These are phyloP conservation scores for Ophiostoma perfectum DNA, from an alignment of 2,329 filamentous ascomycete species.

Conservation along the genomic window DNA sequence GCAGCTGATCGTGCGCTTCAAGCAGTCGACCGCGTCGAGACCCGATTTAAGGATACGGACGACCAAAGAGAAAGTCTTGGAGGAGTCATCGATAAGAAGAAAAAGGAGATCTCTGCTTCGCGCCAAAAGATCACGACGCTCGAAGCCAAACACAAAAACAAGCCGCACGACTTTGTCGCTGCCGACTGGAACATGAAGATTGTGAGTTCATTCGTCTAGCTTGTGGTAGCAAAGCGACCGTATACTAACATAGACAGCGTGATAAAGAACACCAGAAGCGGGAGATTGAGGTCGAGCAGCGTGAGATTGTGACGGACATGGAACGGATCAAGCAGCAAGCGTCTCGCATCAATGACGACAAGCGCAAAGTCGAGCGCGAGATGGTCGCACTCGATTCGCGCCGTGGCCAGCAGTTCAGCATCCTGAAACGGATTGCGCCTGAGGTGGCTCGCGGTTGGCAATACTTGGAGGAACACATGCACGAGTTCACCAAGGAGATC, in stretches of 20 bases:
- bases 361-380: slow-evolving; percentile 32
- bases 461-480: slow-evolving; percentile 71
- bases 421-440: slow-evolving; percentile 35
- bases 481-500: slow-evolving; percentile 67
- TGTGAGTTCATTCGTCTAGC: slow-evolving; percentile 15
- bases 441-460: slow-evolving; percentile 53
- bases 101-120: slow-evolving; percentile 45
- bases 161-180: slow-evolving; percentile 62
- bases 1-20: slow-evolving; percentile 42
- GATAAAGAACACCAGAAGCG: slow-evolving; percentile 53
- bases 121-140: slow-evolving; percentile 56
- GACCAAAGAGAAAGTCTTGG: slow-evolving; percentile 49
- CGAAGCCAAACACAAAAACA: slow-evolving; percentile 57
- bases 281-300: slow-evolving; percentile 44
- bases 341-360: slow-evolving; percentile 17
- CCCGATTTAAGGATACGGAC: slow-evolving; percentile 43
- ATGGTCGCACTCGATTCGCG: slow-evolving; percentile 60
- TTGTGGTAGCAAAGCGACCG: slow-evolving; percentile 21
- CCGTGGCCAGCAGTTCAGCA: slow-evolving; percentile 15
- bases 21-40: slow-evolving; percentile 38
- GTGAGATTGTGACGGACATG: slow-evolving; percentile 32
- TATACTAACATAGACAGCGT: slow-evolving; percentile 33
- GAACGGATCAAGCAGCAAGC: slow-evolving; percentile 22
- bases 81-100: slow-evolving; percentile 45
- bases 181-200: slow-evolving; percentile 67